These are phyloP conservation scores for Tilletiopsis washingtonensis DNA, from an alignment of 1,284 basidiomycete genomes.

Conservation along the genomic window DNA sequence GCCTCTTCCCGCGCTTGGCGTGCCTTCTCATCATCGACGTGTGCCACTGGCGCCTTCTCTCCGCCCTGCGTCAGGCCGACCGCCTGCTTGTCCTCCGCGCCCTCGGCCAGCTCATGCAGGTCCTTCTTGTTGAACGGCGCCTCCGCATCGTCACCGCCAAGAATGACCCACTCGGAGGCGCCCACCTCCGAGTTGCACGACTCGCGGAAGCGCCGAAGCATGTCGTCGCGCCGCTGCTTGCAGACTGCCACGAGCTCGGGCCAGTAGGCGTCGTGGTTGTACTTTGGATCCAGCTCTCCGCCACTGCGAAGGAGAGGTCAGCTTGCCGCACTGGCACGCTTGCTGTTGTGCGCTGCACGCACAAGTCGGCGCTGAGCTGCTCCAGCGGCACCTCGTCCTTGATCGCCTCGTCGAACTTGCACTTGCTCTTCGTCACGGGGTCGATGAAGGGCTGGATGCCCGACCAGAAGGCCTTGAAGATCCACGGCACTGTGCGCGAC, in stretches of 20 bases:
- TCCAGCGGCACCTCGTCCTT: constrained; percentile 30
- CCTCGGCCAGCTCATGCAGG: not conserved
- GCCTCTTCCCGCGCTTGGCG: too few relatives aligned
- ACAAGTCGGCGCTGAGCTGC: constrained; percentile 36
- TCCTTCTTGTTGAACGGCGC: constrained; percentile 2
- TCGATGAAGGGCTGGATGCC: constrained; percentile 49
- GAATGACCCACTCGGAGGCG: constrained; percentile 46
- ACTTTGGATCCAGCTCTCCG: constrained; percentile 49
- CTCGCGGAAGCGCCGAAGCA: constrained; percentile 54
- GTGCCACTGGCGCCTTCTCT: too few relatives aligned
- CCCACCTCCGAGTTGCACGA: constrained; percentile 41
- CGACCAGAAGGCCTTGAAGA: constrained; percentile 31
- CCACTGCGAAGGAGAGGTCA: too few relatives aligned
- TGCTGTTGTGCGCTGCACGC: too few relatives aligned
- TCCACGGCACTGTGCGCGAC: constrained; percentile 21
- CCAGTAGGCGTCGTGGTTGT: constrained; percentile 68
- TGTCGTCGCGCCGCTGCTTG: constrained; percentile 53
- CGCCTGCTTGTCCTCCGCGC: not conserved
- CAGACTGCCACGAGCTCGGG: constrained; percentile 57
- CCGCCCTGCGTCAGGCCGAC: too few relatives aligned
- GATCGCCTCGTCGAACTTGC: constrained; percentile 42
- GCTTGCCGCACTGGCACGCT: too few relatives aligned
- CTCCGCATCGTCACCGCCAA: constrained; percentile 35
- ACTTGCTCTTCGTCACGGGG: constrained; percentile 47
- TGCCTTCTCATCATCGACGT: too few relatives aligned